phyloP scores from a whole-genome alignment of 495 filamentous ascomycete species.

The Apiosordaria backusii region DNA sequence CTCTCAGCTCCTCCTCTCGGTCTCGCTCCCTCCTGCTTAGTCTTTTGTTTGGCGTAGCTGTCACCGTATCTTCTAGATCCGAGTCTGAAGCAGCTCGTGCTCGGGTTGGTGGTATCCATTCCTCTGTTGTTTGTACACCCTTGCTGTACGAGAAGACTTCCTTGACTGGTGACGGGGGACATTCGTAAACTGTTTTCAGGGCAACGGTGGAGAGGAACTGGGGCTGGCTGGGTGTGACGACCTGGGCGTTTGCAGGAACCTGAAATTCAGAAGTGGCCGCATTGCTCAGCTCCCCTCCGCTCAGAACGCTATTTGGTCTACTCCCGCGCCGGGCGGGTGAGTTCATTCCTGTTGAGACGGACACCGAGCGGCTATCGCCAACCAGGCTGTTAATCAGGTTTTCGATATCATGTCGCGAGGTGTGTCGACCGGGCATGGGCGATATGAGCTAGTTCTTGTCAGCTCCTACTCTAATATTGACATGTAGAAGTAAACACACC shows the following conservation, averaged over 20 bases:
- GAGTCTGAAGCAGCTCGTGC: slow-evolving; percentile 50
- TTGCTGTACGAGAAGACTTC: slow-evolving; percentile 94
- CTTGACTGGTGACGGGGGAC: slow-evolving; percentile 64
- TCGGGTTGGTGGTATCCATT: slow-evolving; percentile 54
- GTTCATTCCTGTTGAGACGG: slow-evolving; percentile 61
- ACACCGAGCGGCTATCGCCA: slow-evolving; percentile 69
- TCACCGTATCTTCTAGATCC: slow-evolving; percentile 52
- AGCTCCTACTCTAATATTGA: slow-evolving; percentile 23
- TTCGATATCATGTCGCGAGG: slow-evolving; percentile 77
- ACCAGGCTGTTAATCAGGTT: slow-evolving; percentile 73
- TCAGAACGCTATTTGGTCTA: slow-evolving; percentile 79
- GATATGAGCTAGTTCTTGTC: slow-evolving; percentile 53
- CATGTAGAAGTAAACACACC: slow-evolving; percentile 34
- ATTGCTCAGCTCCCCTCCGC: slow-evolving; percentile 67
- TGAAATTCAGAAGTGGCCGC: slow-evolving; percentile 58
- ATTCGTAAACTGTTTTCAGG: slow-evolving; percentile 70
- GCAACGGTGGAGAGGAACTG: slow-evolving; percentile 60
- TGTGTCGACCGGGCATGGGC: slow-evolving; percentile 64
- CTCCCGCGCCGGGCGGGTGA: slow-evolving; percentile 66
- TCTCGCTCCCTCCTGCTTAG: slow-evolving; percentile 72
- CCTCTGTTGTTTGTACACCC: slow-evolving; percentile 78
- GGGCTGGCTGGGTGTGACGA: slow-evolving; percentile 28
- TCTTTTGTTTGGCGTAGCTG: slow-evolving; percentile 57
- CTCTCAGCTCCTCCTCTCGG: slow-evolving; percentile 81
- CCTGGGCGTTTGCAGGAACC: slow-evolving; percentile 37